phyloP scores from a whole-genome alignment of 2,329 filamentous ascomycete species.

The Trichoderma arundinaceum region DNA sequence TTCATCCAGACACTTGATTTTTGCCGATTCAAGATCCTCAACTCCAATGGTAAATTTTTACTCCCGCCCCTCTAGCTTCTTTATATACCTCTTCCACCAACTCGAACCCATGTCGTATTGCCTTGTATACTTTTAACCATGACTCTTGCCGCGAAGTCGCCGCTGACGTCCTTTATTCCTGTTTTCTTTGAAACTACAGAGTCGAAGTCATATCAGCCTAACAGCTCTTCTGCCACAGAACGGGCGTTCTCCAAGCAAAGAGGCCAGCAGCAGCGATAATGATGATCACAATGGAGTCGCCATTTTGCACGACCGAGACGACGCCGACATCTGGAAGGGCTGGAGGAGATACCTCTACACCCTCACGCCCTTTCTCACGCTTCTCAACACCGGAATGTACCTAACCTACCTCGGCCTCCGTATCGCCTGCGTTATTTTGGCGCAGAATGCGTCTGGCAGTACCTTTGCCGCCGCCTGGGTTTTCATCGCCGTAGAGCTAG shows the following conservation, averaged over 20 bases:
- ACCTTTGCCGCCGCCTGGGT: slow-evolving; percentile 60
- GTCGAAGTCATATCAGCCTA: slow-evolving; percentile 51
- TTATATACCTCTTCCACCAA: not conserved
- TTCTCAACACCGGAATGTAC: slow-evolving; percentile 52
- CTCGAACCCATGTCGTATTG: too few relatives aligned
- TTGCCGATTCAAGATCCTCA: slow-evolving; percentile 41
- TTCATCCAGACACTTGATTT: slow-evolving; percentile 35
- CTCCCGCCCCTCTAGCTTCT: not conserved
- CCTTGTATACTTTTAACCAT: not conserved
- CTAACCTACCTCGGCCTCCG: slow-evolving; percentile 57
- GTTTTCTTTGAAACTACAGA: slow-evolving; percentile 39
- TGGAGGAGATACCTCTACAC: slow-evolving; percentile 50
- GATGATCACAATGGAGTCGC: slow-evolving; percentile 44
- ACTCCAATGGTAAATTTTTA: slow-evolving; percentile 40
- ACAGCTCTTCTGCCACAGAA: slow-evolving; percentile 47
- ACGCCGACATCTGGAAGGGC: slow-evolving; percentile 52
- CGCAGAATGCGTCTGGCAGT: slow-evolving; percentile 50
- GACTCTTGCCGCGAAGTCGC: slow-evolving; percentile 31
- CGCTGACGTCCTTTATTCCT: slow-evolving; percentile 23
- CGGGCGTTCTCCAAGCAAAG: slow-evolving; percentile 41
- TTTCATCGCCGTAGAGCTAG: slow-evolving; percentile 61
- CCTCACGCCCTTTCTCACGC: slow-evolving; percentile 47
- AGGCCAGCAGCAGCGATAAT: slow-evolving; percentile 42
- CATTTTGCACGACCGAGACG: slow-evolving; percentile 51
- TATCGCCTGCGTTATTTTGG: slow-evolving; percentile 58